phyloP scores from a whole-genome alignment of 2,329 filamentous ascomycete species.

The Neurospora sp. region DNA sequence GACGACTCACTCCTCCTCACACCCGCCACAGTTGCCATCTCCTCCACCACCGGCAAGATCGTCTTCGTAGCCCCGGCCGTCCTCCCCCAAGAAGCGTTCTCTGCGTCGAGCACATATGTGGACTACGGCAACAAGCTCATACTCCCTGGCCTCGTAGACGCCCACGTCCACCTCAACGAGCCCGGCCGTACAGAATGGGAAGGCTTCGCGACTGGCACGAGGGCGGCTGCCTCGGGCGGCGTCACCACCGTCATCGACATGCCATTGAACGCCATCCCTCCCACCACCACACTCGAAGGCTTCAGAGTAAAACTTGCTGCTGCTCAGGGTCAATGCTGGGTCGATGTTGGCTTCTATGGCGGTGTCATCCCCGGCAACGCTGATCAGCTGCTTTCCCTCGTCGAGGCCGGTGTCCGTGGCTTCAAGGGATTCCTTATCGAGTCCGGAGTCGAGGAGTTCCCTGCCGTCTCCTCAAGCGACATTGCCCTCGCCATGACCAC shows the following conservation, averaged over 20 bases:
- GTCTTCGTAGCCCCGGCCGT: slow-evolving; percentile 62
- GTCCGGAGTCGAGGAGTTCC: slow-evolving; percentile 93
- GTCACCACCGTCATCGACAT: slow-evolving; percentile 97
- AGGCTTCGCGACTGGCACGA: slow-evolving; percentile 89
- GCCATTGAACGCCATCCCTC: slow-evolving; percentile 94
- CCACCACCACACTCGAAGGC: slow-evolving; percentile 78
- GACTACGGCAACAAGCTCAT: slow-evolving; percentile 80
- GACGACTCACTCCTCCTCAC: slow-evolving; percentile 54
- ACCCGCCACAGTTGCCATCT: slow-evolving; percentile 75
- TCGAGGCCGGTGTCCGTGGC: slow-evolving; percentile 77
- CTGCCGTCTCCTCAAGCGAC: slow-evolving; percentile 72
- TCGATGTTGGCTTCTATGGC: slow-evolving; percentile 97
- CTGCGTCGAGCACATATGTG: slow-evolving; percentile 59
- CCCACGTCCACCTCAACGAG: slow-evolving; percentile 96
- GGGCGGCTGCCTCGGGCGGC: slow-evolving; percentile 87
- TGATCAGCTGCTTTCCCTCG: slow-evolving; percentile 65
- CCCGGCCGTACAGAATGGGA: slow-evolving; percentile 97
- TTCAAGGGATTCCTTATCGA: slow-evolving; percentile 99
- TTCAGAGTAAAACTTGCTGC: slow-evolving; percentile 80
- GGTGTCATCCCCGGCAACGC: slow-evolving; percentile 88
- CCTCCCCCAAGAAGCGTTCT: slow-evolving; percentile 66
- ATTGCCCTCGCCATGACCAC: slow-evolving; percentile 71
- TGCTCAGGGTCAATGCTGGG: slow-evolving; percentile 83
- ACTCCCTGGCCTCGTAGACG: slow-evolving; percentile 86
- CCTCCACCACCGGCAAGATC: slow-evolving; percentile 73